Percentiles rank a stretch among this genome's conserved stretches.
Conservation (phyloP, 2,329 filamentous ascomycete genomes). For the Cercospora sojina region DNA sequence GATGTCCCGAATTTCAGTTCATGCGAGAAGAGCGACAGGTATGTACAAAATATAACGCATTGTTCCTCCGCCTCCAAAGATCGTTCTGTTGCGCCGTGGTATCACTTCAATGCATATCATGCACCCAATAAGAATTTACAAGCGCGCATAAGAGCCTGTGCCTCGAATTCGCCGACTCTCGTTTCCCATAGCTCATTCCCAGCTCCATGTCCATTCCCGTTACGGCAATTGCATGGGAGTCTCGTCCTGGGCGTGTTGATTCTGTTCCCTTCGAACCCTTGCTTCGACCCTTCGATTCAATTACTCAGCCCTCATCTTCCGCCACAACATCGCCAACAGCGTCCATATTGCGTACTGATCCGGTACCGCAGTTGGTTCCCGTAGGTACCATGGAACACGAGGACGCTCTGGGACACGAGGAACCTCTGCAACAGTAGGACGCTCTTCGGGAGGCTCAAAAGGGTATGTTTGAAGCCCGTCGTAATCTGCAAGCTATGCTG, state of each 20-base stretch:
- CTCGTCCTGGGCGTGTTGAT: neutral
- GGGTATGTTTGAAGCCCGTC: neutral
- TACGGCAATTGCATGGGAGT: neutral
- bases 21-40: neutral
- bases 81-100: conserved; percentile 18
- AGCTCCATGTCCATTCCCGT: neutral
- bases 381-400: neutral
- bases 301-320: neutral
- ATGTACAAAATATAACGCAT: neutral
- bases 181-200: neutral
- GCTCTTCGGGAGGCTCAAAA: neutral
- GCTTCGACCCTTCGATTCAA: neutral
- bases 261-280: neutral
- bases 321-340: neutral
- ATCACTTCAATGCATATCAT: conserved; percentile 7
- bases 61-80: neutral
- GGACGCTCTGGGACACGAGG: neutral
- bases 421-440: neutral
- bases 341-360: neutral
- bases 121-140: neutral
- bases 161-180: neutral
- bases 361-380: neutral
- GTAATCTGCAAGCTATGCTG: conserved; percentile 4
- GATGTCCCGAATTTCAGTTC: neutral
- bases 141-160: neutral